A percentile compares a stretch with the other conserved stretches of the same genome.
Evolutionary conservation across 768 basidiomycete genomes (phyloP).

Genomic region (Phlegmacium glaucopus): DNA sequence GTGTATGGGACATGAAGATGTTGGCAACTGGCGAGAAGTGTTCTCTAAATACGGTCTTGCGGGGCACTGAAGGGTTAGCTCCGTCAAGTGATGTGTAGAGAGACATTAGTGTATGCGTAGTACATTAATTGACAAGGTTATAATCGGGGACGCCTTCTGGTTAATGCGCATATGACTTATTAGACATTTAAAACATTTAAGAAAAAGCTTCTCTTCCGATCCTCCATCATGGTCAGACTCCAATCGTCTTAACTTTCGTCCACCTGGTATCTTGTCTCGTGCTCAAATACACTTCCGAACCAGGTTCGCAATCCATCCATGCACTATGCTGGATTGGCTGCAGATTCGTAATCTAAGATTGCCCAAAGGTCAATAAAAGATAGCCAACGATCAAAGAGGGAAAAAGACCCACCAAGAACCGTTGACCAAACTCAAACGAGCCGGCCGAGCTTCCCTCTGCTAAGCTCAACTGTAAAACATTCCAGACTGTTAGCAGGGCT

Average conservation of each 20-base stretch:
- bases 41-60: constrained; percentile 72
- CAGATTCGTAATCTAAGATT: constrained; percentile 57
- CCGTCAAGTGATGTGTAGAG: no score
- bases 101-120: no score
- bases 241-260: constrained; percentile 35
- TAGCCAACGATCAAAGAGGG: not conserved
- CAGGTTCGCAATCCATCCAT: constrained; percentile 64
- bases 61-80: not conserved
- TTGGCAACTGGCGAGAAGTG: constrained; percentile 59
- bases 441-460: constrained; percentile 49
- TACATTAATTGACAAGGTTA: no score
- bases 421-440: constrained; percentile 56
- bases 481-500: constrained; percentile 85
- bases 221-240: no score
- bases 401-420: constrained; percentile 55
- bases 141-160: no score
- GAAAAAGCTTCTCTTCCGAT: no score
- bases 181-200: no score
- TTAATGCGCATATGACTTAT: no score
- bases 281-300: constrained; percentile 67
- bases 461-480: constrained; percentile 51
- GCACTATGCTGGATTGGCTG: constrained; percentile 62
- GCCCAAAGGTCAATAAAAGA: constrained; percentile 1
- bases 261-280: constrained; percentile 66
- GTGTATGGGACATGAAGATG: constrained; percentile 77